phyloP scores from a whole-genome alignment of 768 basidiomycete genomes.

The Lentinula guzmanii region DNA sequence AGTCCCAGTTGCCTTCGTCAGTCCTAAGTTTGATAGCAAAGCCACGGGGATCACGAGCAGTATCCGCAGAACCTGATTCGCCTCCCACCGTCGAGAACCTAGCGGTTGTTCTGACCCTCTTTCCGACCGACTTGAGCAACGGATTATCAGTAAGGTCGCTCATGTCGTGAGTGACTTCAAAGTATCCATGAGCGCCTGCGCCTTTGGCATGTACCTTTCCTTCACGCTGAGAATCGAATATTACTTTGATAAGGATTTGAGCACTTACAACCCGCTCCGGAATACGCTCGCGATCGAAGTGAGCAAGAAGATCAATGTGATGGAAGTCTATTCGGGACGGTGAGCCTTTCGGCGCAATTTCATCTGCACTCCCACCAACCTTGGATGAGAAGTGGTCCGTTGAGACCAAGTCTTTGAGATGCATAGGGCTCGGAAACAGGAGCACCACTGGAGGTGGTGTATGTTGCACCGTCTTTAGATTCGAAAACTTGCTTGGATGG shows the following conservation, averaged over 20 bases:
- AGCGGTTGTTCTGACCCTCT: slow-evolving; percentile 66
- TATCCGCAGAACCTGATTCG: slow-evolving; percentile 83
- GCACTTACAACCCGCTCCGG: slow-evolving; percentile 82
- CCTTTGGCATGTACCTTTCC: slow-evolving; percentile 86
- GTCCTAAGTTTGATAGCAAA: slow-evolving; percentile 89
- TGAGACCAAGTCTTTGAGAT: slow-evolving; percentile 64
- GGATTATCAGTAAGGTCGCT: slow-evolving; percentile 73
- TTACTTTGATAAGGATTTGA: background rate
- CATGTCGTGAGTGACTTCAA: slow-evolving; percentile 83
- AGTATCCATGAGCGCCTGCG: slow-evolving; percentile 89
- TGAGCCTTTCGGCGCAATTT: too few relatives aligned
- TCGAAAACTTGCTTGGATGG: slow-evolving; percentile 56
- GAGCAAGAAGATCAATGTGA: slow-evolving; percentile 83
- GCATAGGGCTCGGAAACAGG: slow-evolving; percentile 73
- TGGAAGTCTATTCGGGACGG: slow-evolving; percentile 60
- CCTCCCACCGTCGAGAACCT: slow-evolving; percentile 96
- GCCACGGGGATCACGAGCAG: slow-evolving; percentile 90
- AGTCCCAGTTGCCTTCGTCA: slow-evolving; percentile 87
- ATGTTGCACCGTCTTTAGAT: slow-evolving; percentile 51
- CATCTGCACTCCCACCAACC: slow-evolving; percentile 35
- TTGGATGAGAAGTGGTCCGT: slow-evolving; percentile 86
- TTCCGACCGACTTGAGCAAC: slow-evolving; percentile 60
- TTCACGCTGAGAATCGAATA: slow-evolving; percentile 25
- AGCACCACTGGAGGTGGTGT: slow-evolving; percentile 85
- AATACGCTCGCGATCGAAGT: slow-evolving; percentile 94